Evolutionary conservation across 2,329 filamentous ascomycete species (phyloP).

Genomic region (Penicillium sp.): DNA sequence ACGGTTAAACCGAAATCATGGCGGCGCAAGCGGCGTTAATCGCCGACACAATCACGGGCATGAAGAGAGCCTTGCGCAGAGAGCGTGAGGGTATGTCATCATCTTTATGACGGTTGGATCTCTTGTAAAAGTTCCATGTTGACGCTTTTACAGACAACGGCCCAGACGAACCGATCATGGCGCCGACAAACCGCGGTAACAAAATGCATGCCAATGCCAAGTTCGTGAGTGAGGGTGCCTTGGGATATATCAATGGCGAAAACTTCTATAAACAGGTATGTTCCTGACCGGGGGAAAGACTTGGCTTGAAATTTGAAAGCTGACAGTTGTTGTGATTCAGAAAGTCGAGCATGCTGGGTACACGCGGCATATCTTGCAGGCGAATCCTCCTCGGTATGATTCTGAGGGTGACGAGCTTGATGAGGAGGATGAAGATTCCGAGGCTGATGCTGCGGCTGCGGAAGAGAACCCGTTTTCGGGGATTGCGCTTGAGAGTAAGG

Average conservation of each 20-base stretch:
- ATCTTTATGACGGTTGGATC: not conserved
- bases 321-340: constrained; percentile 36
- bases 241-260: constrained; percentile 54
- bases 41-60: constrained; percentile 56
- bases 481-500: constrained; percentile 57
- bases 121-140: constrained; percentile 1
- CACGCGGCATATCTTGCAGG: constrained; percentile 58
- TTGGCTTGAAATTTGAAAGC: constrained; percentile 2
- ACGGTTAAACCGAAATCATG: constrained; percentile 33
- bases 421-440: constrained; percentile 58
- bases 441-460: constrained; percentile 58
- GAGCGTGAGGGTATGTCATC: constrained; percentile 45
- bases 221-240: constrained; percentile 56
- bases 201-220: constrained; percentile 61
- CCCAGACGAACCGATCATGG: constrained; percentile 55
- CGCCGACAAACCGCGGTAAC: constrained; percentile 61
- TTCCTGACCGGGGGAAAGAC: not conserved
- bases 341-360: constrained; percentile 65
- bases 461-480: constrained; percentile 64
- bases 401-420: constrained; percentile 65
- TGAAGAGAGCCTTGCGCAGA: constrained; percentile 55
- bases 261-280: constrained; percentile 59
- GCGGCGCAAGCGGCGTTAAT: constrained; percentile 48
- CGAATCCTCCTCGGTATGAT: constrained; percentile 62
- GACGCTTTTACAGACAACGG: constrained; percentile 33